Base-by-base conservation (phyloP, 495 filamentous ascomycete species). In the Staphylotrichum longicolle region DNA sequence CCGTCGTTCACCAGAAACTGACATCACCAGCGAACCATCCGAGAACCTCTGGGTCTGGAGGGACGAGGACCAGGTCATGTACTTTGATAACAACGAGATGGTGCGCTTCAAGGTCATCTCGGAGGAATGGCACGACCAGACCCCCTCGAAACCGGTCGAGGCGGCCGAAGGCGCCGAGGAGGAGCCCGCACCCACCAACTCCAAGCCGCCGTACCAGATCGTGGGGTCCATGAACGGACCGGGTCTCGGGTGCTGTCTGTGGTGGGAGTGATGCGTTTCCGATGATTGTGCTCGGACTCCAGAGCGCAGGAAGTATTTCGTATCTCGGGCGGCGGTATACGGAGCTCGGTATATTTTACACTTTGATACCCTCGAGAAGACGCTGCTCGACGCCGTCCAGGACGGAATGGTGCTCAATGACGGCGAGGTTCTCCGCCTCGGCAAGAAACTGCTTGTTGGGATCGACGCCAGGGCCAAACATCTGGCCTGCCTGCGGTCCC, bases 361-460 rank as follows among this genome's bases (percentile, higher is more conserved):
- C 70, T 55, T 74, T 78, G 73, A 81, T 77, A 68, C 70, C 77
- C 66, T 74, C 75, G 69, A 98, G 75, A 58, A 98, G 75, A 69
- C 94, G 83, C 65, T 91, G 82, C 76, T 97, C 91, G 60, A 98
- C 85, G 11, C 87, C 89, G 63, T 94, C 86, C 55, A 98, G 75
- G 46, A 96, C 89, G 67, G 88, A 96, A 67, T 91, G 88, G 71
- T 97, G 93, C 72, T 96, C 92, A 67, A 93, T 81, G 14, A 98
- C 94, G 58, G 96, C 94, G 52, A 98, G 72, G 70, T 98, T 98
- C 80, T 98, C 95, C 0, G 88, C 91, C 76, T 98, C 94, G 58
- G 76, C 90, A 70, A 85, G 77, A 72, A 96, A 98, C 71, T 96
- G 78, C 79, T 98, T 98, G 70, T 96, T 87, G 9, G 93, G 91